Percentiles rank a stretch among this genome's conserved stretches.
phyloP scores from a whole-genome alignment of 2,329 filamentous ascomycete genomes.

The Colletotrichum sp. region DNA sequence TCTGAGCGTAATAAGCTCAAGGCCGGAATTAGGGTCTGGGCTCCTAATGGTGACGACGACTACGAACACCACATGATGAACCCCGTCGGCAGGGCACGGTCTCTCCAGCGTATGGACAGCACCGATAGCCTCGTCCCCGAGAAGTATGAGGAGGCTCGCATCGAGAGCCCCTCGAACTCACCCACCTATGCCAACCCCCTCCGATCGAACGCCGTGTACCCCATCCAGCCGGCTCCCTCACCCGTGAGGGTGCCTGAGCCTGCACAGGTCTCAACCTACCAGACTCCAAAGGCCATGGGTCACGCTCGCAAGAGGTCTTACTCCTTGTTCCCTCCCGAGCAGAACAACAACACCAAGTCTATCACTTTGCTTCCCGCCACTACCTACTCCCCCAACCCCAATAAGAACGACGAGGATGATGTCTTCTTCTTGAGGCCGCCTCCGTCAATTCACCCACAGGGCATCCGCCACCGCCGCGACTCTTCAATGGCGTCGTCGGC shows the following conservation, averaged over 20 bases:
- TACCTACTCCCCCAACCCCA: constrained; percentile 42
- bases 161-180: constrained; percentile 27
- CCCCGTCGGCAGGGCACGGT: constrained; percentile 32
- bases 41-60: constrained; percentile 29
- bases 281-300: constrained; percentile 23
- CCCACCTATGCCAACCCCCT: constrained; percentile 29
- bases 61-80: constrained; percentile 40
- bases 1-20: constrained; percentile 49
- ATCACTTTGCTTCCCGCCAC: constrained; percentile 50
- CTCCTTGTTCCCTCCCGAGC: constrained; percentile 41
- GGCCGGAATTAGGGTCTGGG: constrained; percentile 52
- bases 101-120: constrained; percentile 36
- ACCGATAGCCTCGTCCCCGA: constrained; percentile 36
- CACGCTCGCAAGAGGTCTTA: constrained; percentile 43
- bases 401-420: not conserved
- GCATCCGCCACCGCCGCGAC: constrained; percentile 55
- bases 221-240: constrained; percentile 7
- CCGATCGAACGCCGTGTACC: constrained; percentile 36
- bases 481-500: constrained; percentile 70
- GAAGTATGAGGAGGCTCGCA: constrained; percentile 36
- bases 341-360: constrained; percentile 31
- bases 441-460: constrained; percentile 27
- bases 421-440: constrained; percentile 13
- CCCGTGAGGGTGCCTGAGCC: constrained; percentile 14
- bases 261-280: constrained; percentile 11